Conservation (phyloP, 805 yeast genomes). For the Suhomyces faveliae region DNA sequence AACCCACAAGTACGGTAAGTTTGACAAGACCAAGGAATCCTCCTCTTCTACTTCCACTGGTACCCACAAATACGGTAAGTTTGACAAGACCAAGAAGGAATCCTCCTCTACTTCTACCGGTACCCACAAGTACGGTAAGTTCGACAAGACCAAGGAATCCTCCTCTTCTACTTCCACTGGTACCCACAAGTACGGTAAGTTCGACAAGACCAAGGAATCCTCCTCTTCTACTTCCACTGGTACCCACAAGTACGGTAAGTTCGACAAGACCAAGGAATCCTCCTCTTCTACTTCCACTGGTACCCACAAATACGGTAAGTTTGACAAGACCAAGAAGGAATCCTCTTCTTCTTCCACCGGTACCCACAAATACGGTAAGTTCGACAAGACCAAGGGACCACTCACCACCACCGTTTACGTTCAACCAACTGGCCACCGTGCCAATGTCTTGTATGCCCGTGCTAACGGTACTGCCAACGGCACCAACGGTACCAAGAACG, state of each 20-base stretch:
- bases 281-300: constrained; percentile 26
- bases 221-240: constrained; percentile 24
- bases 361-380: constrained; percentile 30
- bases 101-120: constrained; percentile 26
- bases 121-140: constrained; percentile 58
- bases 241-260: constrained; percentile 30
- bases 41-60: constrained; percentile 26
- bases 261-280: constrained; percentile 34
- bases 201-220: constrained; percentile 46
- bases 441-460: constrained; percentile 8
- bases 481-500: constrained; percentile 19
- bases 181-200: constrained; percentile 58
- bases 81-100: constrained; percentile 43
- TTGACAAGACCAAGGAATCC: constrained; percentile 43
- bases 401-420: constrained; percentile 37
- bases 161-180: constrained; percentile 26
- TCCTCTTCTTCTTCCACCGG: constrained; percentile 24
- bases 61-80: constrained; percentile 57
- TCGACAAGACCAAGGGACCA: constrained; percentile 36
- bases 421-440: constrained; percentile 13
- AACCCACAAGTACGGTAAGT: constrained; percentile 57
- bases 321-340: constrained; percentile 47
- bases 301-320: constrained; percentile 58
- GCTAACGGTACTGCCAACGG: constrained; percentile 19
- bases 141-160: constrained; percentile 46